Conservation (phyloP, 1,284 basidiomycete genomes). For the Malassezia globosa region DNA sequence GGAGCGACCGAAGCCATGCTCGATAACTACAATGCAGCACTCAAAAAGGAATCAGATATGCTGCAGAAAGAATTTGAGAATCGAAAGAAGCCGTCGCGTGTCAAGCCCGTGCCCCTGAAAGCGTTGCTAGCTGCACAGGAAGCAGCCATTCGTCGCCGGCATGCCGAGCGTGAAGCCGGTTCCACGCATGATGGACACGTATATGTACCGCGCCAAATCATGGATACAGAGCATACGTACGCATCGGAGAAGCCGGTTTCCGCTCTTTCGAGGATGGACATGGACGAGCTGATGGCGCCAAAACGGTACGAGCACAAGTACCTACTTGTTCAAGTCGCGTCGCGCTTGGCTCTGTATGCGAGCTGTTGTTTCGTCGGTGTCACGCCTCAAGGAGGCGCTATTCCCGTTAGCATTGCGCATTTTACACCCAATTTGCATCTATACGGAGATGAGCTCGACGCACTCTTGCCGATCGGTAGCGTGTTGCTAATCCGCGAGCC, state of each 20-base stretch:
- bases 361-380: conserved; percentile 31
- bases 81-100: conserved; percentile 17
- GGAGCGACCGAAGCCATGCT: conserved; percentile 40
- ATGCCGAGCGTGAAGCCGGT: conserved; percentile 20
- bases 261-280: conserved; percentile 20
- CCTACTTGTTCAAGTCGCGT: conserved; percentile 32
- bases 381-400: conserved; percentile 23
- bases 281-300: conserved; percentile 27
- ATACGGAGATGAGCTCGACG: conserved; percentile 20
- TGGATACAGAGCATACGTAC: conserved; percentile 31
- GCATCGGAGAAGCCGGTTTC: conserved; percentile 23
- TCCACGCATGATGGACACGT: conserved; percentile 18
- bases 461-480: conserved; percentile 32
- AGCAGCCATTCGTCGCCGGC: conserved; percentile 31
- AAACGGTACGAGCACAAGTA: conserved; percentile 24
- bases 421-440: conserved; percentile 33
- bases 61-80: conserved; percentile 20
- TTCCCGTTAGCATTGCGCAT: conserved; percentile 36
- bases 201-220: conserved; percentile 31
- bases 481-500: conserved; percentile 39
- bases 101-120: conserved; percentile 32
- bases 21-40: conserved; percentile 33
- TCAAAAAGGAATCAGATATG: conserved; percentile 28
- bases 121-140: conserved; percentile 32
- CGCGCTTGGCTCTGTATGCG: conserved; percentile 31